These are phyloP conservation scores for Helminthosporium solani DNA, from an alignment of 2,329 filamentous ascomycete genomes.

Conservation along the genomic window DNA sequence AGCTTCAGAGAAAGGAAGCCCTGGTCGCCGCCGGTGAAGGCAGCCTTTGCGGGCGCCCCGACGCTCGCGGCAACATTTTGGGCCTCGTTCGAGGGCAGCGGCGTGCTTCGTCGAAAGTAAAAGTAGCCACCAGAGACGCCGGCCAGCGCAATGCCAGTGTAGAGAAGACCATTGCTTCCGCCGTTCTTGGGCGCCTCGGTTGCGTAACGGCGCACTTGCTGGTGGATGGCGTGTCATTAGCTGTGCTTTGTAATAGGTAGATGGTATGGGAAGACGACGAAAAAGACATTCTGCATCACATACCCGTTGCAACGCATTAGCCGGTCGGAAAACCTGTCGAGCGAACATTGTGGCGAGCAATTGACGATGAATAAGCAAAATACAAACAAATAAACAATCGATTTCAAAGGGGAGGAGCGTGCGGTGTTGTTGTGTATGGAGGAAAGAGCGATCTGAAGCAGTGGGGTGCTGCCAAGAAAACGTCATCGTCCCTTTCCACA, in stretches of 20 bases:
- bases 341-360: conserved; percentile 46
- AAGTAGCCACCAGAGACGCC: conserved; percentile 59
- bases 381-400: too few relatives aligned
- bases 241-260: conserved; percentile 6
- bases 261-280: too few relatives aligned
- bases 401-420: too few relatives aligned
- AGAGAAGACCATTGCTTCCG: conserved; percentile 48
- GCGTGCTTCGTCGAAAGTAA: conserved; percentile 40
- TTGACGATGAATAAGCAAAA: too few relatives aligned
- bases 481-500: conserved; percentile 26
- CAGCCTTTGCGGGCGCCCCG: conserved; percentile 47
- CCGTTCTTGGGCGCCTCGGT: conserved; percentile 60
- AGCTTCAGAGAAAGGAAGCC: conserved; percentile 83
- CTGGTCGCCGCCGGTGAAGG: conserved; percentile 83
- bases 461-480: conserved; percentile 24
- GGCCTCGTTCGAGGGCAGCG: conserved; percentile 36
- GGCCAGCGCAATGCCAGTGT: conserved; percentile 60
- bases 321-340: conserved; percentile 46
- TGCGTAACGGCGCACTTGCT: conserved; percentile 73
- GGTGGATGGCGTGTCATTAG: conserved; percentile 27
- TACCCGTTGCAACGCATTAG: conserved; percentile 45
- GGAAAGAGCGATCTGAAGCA: conserved; percentile 10
- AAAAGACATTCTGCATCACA: too few relatives aligned
- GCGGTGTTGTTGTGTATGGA: conserved; percentile 5
- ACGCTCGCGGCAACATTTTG: conserved; percentile 44